Evolutionary conservation across 768 basidiomycete genomes (phyloP).

Genomic region (Termitomyces sp.): DNA sequence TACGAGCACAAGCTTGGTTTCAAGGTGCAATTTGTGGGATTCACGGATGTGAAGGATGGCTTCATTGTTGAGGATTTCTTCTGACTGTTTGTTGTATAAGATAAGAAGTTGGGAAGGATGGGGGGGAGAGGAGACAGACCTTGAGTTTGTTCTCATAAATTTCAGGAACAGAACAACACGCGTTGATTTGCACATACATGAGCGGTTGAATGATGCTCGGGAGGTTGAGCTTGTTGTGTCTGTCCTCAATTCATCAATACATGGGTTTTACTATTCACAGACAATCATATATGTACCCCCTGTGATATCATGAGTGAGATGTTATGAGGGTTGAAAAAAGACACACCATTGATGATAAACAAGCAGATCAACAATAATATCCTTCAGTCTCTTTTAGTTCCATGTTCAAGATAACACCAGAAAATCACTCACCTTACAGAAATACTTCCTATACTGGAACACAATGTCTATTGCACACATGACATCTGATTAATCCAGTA

Average conservation of each 20-base stretch:
- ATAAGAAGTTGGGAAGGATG: neutral
- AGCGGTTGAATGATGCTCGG: constrained; percentile 84
- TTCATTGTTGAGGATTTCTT: constrained; percentile 51
- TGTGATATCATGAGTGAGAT: constrained; percentile 10
- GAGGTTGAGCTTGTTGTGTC: constrained; percentile 88
- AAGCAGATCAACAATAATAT: constrained; percentile 85
- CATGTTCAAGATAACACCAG: no score
- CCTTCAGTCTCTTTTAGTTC: constrained; percentile 34
- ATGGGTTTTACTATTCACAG: neutral
- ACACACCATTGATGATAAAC: constrained; percentile 82
- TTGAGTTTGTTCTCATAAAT: constrained; percentile 80
- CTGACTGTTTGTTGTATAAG: constrained; percentile 30
- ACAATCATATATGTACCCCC: constrained; percentile 37
- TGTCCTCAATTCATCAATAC: constrained; percentile 21
- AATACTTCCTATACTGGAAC: constrained; percentile 82
- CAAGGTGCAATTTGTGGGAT: constrained; percentile 62
- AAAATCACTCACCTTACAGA: constrained; percentile 57
- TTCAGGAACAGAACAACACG: constrained; percentile 72
- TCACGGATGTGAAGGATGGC: constrained; percentile 51
- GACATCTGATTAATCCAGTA: constrained; percentile 53
- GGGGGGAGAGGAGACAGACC: constrained; percentile 37
- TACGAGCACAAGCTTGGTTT: constrained; percentile 53
- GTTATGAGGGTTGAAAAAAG: neutral
- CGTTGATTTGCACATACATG: constrained; percentile 88
- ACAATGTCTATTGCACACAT: constrained; percentile 84